Base-by-base conservation (phyloP, 495 filamentous ascomycete genomes). In the Aspergillus hancockii region DNA sequence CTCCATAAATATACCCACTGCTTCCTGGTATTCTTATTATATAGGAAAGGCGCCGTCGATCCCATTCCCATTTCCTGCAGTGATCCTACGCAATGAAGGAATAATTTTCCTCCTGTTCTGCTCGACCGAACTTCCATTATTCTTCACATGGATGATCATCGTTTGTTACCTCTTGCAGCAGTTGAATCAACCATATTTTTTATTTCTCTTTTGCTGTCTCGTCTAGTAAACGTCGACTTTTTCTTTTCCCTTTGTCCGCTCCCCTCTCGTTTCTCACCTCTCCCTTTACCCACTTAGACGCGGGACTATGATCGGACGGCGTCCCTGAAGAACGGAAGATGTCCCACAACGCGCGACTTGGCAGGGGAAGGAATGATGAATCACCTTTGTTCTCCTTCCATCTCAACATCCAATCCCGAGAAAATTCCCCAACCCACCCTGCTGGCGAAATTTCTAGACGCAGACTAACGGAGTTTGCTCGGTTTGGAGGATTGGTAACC, bases 371-470 rank as follows among this genome's bases (percentile, higher is more conserved):
- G 19, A 45, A 53, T 53, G 41, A 59, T 59, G 50, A 47, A 59
- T 59, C 57, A 59, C n/a, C 34, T 46, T 38, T 38, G 25, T 36
- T 36, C 12, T 13, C 18, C 51, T 16, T 18, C 18, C 10, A 22
- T 21, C 23, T 12, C 13, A 36, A 46, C 19, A 23, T 47, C 18
- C 52, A 55, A 57, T 53, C 21, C 19, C 54, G 41, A 54, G 18
- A 34, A 52, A 59, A 50, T 43, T 54, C 45, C 54, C 25, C 10
- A 57, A 12, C 47, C 45, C 59, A 51, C 54, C 28, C 53, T 49
- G 45, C 47, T 22, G 59, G 54, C 65, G 65, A 64, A 67, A 67
- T 64, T 67, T 67, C 62, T 61, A 61, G 62, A 64, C 59, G 65
- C 65, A 57, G 56, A 54, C 62, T 64, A 64, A 56, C 52, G 57